Conservation (phyloP, 2,329 filamentous ascomycete genomes). For the Allantophomopsis lycopodina region DNA sequence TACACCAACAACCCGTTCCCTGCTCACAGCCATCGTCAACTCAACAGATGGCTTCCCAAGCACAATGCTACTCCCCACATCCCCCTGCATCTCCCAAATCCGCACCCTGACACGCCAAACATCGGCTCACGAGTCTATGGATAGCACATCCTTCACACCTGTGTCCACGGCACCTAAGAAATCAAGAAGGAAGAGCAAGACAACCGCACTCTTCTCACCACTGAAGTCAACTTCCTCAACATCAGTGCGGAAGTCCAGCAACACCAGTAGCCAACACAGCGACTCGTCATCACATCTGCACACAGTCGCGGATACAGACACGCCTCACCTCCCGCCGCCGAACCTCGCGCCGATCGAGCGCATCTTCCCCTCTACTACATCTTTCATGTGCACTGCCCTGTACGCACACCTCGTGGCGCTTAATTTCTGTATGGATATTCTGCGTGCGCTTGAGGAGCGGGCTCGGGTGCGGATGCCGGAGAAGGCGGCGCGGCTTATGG, state of each 20-base stretch:
- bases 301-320: not conserved
- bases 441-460: too few species aligned
- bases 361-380: conserved; percentile 12
- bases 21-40: conserved; percentile 9
- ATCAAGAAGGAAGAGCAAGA: too few species aligned
- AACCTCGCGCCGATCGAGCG: conserved; percentile 9
- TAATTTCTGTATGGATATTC: conserved; percentile 2
- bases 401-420: conserved; percentile 15
- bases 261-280: not conserved
- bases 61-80: conserved; percentile 8
- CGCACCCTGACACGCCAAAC: conserved; percentile 2
- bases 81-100: conserved; percentile 9
- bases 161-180: not conserved
- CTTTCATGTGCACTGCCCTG: conserved; percentile 9
- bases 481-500: too few species aligned
- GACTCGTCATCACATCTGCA: not conserved
- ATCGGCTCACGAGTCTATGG: not conserved
- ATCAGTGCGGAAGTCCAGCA: not conserved
- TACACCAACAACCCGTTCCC: not conserved
- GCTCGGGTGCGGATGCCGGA: too few species aligned
- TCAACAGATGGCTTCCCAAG: conserved; percentile 8
- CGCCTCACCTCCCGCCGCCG: not conserved
- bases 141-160: not conserved
- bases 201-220: too few species aligned
- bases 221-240: not conserved